Percentiles rank a stretch among this genome's conserved stretches.
Conservation (phyloP, 345 rosid genomes). For the Eucalyptus marginata region DNA sequence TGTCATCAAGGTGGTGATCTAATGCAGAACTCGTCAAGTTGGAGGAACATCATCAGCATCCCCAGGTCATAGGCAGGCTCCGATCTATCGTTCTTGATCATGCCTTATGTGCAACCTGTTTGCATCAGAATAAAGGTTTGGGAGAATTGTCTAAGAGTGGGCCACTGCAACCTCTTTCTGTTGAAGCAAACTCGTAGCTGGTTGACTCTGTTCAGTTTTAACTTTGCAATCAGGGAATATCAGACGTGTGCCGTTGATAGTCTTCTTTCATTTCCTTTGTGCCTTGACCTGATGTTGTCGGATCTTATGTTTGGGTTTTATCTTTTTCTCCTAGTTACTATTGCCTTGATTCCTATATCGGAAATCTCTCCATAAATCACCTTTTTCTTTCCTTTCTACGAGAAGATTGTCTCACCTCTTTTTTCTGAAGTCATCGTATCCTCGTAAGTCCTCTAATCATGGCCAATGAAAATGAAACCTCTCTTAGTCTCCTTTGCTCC, state of each 20-base stretch:
- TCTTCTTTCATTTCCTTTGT: too few species aligned
- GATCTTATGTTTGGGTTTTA: too few species aligned
- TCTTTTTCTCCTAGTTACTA: too few species aligned
- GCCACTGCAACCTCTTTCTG: background rate
- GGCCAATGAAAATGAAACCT: too few species aligned
- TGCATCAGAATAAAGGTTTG: background rate
- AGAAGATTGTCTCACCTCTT: too few species aligned
- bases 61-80: background rate
- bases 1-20: conserved; percentile 13
- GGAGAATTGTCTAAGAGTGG: background rate
- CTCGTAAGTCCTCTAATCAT: too few species aligned
- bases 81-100: background rate
- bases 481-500: too few species aligned
- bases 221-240: background rate
- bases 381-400: too few species aligned
- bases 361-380: too few species aligned
- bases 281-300: too few species aligned
- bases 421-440: too few species aligned
- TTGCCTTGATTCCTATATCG: too few species aligned
- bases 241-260: background rate
- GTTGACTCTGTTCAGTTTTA: background rate
- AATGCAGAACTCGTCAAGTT: background rate
- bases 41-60: background rate
- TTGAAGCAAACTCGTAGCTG: background rate
- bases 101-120: background rate